Percentiles rank a stretch among this genome's conserved stretches.
Evolutionary conservation across 306 rosid genomes (phyloP).

Genomic region (Cercis canadensis): DNA sequence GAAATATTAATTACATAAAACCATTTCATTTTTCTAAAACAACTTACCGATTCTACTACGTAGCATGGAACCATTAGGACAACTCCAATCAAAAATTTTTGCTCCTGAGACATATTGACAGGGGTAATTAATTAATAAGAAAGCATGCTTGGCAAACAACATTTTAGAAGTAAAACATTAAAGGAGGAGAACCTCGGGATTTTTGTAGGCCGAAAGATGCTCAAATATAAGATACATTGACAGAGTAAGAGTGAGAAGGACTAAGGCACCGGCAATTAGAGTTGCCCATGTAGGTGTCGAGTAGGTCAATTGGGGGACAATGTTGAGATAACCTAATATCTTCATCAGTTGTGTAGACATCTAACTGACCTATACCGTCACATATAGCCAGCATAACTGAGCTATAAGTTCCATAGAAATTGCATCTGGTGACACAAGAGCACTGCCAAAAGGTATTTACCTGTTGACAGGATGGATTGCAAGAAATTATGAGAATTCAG

Average conservation of each 20-base stretch:
- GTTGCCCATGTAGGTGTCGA: constrained; percentile 89
- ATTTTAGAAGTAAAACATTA: not conserved
- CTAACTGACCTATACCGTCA: constrained; percentile 32
- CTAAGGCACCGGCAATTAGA: constrained; percentile 63
- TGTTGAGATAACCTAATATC: constrained; percentile 40
- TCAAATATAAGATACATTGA: constrained; percentile 83
- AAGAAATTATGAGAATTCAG: not conserved
- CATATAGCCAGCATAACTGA: constrained; percentile 53
- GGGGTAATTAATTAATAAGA: not conserved
- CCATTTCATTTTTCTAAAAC: not conserved
- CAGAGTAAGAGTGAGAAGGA: constrained; percentile 69
- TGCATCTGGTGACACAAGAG: constrained; percentile 19
- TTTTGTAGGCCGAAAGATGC: constrained; percentile 96
- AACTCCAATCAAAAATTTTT: constrained; percentile 91
- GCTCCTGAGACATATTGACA: constrained; percentile 59
- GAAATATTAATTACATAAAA: not conserved
- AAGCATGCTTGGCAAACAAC: not conserved
- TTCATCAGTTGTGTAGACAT: constrained; percentile 50
- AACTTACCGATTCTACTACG: constrained; percentile 94
- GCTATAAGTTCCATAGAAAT: constrained; percentile 20
- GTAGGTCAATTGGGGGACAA: constrained; percentile 43
- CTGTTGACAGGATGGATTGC: constrained; percentile 23
- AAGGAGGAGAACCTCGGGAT: constrained; percentile 72
- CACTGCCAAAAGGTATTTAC: constrained; percentile 19
- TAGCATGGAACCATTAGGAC: constrained; percentile 96